Evolutionary conservation across 352 stramenopile species (phyloP).

Genomic region (Pythium phragmitis): DNA sequence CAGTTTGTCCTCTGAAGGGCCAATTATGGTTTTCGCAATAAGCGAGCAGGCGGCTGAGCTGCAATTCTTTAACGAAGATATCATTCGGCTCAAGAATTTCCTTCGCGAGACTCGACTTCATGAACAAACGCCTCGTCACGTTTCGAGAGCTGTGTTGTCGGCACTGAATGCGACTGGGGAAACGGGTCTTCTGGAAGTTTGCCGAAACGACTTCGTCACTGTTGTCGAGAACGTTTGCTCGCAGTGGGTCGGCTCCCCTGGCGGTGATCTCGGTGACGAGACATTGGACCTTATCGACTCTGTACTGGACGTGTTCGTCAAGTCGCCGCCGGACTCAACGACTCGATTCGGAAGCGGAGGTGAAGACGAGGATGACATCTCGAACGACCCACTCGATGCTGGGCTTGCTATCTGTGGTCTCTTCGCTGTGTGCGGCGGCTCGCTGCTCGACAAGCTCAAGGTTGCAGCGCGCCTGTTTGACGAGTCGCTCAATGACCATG

Average conservation of each 20-base stretch:
- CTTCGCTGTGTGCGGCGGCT: slow-evolving; percentile 66
- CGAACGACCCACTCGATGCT: slow-evolving; percentile 53
- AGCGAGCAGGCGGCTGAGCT: slow-evolving; percentile 65
- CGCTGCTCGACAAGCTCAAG: slow-evolving; percentile 40
- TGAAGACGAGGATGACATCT: slow-evolving; percentile 48
- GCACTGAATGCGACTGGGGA: slow-evolving; percentile 34
- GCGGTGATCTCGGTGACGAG: slow-evolving; percentile 44
- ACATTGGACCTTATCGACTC: slow-evolving; percentile 59
- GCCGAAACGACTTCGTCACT: slow-evolving; percentile 45
- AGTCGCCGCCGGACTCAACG: slow-evolving; percentile 37
- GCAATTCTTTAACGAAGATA: slow-evolving; percentile 83
- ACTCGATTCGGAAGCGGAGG: background rate
- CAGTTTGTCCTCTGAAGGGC: slow-evolving; percentile 64
- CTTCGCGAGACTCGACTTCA: slow-evolving; percentile 68
- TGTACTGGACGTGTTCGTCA: slow-evolving; percentile 64
- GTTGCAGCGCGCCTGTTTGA: slow-evolving; percentile 24
- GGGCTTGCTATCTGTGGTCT: slow-evolving; percentile 56
- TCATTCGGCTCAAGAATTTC: slow-evolving; percentile 61
- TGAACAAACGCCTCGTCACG: slow-evolving; percentile 34
- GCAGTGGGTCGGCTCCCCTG: background rate
- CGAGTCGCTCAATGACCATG: slow-evolving; percentile 32
- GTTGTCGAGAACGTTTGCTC: slow-evolving; percentile 52
- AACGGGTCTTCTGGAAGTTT: slow-evolving; percentile 31
- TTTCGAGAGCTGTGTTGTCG: slow-evolving; percentile 23
- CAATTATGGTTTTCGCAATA: slow-evolving; percentile 83